Conservation (phyloP, 441 rosid species). For the Dalechampia spathulata region DNA sequence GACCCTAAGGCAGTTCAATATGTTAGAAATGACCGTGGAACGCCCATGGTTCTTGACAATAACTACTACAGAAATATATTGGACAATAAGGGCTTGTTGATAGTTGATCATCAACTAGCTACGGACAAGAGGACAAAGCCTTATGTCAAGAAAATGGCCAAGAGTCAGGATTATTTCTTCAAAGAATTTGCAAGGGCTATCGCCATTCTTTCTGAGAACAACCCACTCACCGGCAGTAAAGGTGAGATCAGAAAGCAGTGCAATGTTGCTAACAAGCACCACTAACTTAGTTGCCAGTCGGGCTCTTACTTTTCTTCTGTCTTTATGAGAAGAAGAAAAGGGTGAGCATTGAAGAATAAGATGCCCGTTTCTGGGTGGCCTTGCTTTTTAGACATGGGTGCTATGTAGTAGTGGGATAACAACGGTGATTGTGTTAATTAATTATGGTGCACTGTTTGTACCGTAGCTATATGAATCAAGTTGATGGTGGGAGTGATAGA, state of each 20-base stretch:
- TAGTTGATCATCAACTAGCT: slow-evolving; percentile 91
- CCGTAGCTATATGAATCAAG: too few relatives aligned
- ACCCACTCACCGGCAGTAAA: slow-evolving; percentile 76
- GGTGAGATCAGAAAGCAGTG: slow-evolving; percentile 97
- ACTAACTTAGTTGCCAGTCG: slow-evolving; percentile 19
- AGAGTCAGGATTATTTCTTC: slow-evolving; percentile 82
- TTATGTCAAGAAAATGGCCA: slow-evolving; percentile 91
- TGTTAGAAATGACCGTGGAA: slow-evolving; percentile 93
- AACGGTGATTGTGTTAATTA: slow-evolving; percentile 5
- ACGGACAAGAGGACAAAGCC: slow-evolving; percentile 82
- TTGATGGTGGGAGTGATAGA: slow-evolving; percentile 18
- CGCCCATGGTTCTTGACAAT: slow-evolving; percentile 91
- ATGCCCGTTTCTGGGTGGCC: slow-evolving; percentile 13
- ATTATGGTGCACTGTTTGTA: slow-evolving; percentile 15
- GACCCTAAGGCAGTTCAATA: slow-evolving; percentile 98
- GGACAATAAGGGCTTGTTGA: slow-evolving; percentile 84
- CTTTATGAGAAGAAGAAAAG: slow-evolving; percentile 11
- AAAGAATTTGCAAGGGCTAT: slow-evolving; percentile 88
- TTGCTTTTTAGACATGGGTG: slow-evolving; percentile 15
- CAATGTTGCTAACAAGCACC: slow-evolving; percentile 78
- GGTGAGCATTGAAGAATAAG: slow-evolving; percentile 25
- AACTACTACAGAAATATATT: slow-evolving; percentile 89
- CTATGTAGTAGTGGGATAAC: slow-evolving; percentile 18
- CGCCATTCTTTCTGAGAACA: slow-evolving; percentile 78
- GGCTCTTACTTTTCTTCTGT: slow-evolving; percentile 9